phyloP scores from a whole-genome alignment of 2,329 filamentous ascomycete species.

The Colletotrichum lentis region DNA sequence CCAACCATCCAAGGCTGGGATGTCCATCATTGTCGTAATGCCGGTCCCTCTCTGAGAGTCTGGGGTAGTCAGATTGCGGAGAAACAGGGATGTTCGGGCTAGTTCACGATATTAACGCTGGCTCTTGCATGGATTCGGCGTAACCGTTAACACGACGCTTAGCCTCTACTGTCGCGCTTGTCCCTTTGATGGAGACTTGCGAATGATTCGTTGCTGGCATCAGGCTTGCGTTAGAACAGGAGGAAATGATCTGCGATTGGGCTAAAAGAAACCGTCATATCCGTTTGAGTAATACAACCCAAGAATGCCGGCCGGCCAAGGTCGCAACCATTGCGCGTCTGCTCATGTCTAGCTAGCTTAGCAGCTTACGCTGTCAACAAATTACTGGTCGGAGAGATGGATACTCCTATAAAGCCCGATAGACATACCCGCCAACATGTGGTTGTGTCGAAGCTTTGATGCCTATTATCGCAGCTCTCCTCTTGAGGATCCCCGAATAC shows the following conservation, averaged over 20 bases:
- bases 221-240: slow-evolving; percentile 12
- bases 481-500: not conserved
- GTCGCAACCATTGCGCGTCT: not conserved
- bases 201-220: slow-evolving; percentile 2
- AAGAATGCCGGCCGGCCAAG: slow-evolving; percentile 16
- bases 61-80: slow-evolving; percentile 34
- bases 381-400: not conserved
- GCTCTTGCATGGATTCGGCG: slow-evolving; percentile 15
- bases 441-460: too few species aligned
- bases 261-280: not conserved
- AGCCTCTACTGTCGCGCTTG: slow-evolving; percentile 20
- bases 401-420: slow-evolving; percentile 12
- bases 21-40: slow-evolving; percentile 16
- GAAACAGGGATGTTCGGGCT: slow-evolving; percentile 26
- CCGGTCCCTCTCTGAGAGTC: not conserved
- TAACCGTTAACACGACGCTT: slow-evolving; percentile 24
- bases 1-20: slow-evolving; percentile 13
- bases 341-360: too few species aligned
- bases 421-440: not conserved
- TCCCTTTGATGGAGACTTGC: not conserved
- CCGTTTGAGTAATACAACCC: slow-evolving; percentile 20
- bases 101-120: slow-evolving; percentile 12
- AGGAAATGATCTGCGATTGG: slow-evolving; percentile 19
- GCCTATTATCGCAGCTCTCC: not conserved
- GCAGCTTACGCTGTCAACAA: not conserved